These are phyloP conservation scores for Acer campestre DNA, from an alignment of 345 rosid genomes.

Conservation along the genomic window DNA sequence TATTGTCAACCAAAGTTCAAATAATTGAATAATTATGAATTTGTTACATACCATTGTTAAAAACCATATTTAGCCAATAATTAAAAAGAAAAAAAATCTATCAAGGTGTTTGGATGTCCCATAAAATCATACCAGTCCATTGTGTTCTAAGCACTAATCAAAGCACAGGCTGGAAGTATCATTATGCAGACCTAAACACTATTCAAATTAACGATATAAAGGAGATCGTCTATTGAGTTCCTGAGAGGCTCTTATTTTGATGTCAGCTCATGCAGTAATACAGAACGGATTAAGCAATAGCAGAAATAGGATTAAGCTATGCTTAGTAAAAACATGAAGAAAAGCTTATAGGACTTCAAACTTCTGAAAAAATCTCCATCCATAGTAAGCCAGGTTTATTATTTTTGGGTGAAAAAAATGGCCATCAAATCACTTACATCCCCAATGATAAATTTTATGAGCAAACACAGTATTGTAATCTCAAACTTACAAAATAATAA, in stretches of 20 bases:
- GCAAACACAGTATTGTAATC: background rate
- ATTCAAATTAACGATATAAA: background rate
- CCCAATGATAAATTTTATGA: background rate
- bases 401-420: background rate
- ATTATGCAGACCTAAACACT: background rate
- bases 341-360: background rate
- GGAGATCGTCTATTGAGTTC: slow-evolving; percentile 3
- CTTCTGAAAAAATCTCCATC: slow-evolving; percentile 4
- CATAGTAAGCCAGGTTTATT: background rate
- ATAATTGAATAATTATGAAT: background rate
- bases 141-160: slow-evolving; percentile 3
- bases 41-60: background rate
- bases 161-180: background rate
- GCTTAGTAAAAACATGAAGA: background rate
- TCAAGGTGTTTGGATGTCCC: background rate
- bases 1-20: background rate
- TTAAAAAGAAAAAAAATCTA: too few species aligned
- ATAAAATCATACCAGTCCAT: background rate
- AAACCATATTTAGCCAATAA: background rate
- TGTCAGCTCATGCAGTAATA: background rate
- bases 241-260: slow-evolving; percentile 1
- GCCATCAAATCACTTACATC: background rate
- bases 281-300: background rate
- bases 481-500: background rate
- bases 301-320: background rate